These are phyloP conservation scores for Hypoxylon trugodes DNA, from an alignment of 495 filamentous ascomycete genomes.

Conservation along the genomic window DNA sequence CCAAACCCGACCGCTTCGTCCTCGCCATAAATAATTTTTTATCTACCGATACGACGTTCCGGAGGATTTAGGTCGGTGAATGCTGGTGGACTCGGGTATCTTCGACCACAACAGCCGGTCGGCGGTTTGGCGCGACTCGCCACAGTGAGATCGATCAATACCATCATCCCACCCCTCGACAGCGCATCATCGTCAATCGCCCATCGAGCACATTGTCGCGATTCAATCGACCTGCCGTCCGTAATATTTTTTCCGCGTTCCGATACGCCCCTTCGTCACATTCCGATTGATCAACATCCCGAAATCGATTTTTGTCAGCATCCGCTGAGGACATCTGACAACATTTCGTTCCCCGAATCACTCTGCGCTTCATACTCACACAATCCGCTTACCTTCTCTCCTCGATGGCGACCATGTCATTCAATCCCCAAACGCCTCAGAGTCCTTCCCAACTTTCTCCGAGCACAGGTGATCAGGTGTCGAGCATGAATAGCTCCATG, in stretches of 20 bases:
- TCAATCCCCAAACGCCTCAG: constrained; percentile 67
- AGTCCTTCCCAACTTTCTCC: constrained; percentile 64
- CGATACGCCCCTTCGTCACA: constrained; percentile 14
- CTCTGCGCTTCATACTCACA: constrained; percentile 10
- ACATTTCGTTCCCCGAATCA: constrained; percentile 19
- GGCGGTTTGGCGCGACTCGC: constrained; percentile 54
- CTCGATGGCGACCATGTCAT: constrained; percentile 58
- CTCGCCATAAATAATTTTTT: constrained; percentile 16
- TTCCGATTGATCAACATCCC: constrained; percentile 24
- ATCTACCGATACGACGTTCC: constrained; percentile 14
- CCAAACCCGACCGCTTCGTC: not conserved
- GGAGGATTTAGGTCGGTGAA: constrained; percentile 36
- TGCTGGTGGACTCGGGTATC: constrained; percentile 39
- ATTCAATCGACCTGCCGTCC: constrained; percentile 15
- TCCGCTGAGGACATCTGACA: constrained; percentile 2
- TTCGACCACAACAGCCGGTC: constrained; percentile 45
- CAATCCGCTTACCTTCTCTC: constrained; percentile 30
- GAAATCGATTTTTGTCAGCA: constrained; percentile 16
- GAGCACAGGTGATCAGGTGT: constrained; percentile 52
- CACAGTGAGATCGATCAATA: constrained; percentile 40
- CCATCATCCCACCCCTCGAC: constrained; percentile 37
- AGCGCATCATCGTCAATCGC: constrained; percentile 20
- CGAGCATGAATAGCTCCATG: constrained; percentile 56
- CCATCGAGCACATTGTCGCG: constrained; percentile 41
- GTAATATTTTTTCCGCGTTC: constrained; percentile 9